Conservation (phyloP, 106 monocot species). For the Alisma plantagoaquatica region DNA sequence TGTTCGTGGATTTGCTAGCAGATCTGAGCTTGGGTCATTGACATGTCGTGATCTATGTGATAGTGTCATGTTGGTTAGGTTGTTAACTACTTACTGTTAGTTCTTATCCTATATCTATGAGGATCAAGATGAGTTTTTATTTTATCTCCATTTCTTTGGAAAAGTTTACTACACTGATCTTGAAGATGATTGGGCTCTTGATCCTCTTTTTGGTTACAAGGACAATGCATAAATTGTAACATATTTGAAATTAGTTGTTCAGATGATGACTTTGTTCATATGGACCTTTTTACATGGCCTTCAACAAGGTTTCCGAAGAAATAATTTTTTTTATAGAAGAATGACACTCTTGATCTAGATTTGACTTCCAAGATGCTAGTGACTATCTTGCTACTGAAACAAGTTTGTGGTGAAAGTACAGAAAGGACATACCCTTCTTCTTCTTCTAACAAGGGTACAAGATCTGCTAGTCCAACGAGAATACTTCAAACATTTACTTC, state of each 20-base stretch:
- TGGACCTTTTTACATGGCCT: constrained; percentile 68
- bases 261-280: constrained; percentile 43
- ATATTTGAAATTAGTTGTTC: constrained; percentile 61
- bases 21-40: constrained; percentile 84
- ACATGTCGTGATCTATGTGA: constrained; percentile 53
- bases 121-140: constrained; percentile 68
- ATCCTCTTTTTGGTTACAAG: constrained; percentile 50
- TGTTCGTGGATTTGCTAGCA: constrained; percentile 75
- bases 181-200: constrained; percentile 39
- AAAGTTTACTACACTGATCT: constrained; percentile 88
- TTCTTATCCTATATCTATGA: constrained; percentile 44
- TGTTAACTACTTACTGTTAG: constrained; percentile 75
- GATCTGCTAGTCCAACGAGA: too few relatives aligned
- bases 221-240: constrained; percentile 81
- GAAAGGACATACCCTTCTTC: too few relatives aligned
- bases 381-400: too few relatives aligned
- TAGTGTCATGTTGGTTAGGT: constrained; percentile 89
- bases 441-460: too few relatives aligned
- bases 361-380: too few relatives aligned
- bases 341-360: too few relatives aligned
- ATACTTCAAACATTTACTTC: too few relatives aligned
- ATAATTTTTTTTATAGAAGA: background rate
- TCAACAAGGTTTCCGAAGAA: background rate
- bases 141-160: constrained; percentile 80
- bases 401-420: too few relatives aligned